These are phyloP conservation scores for Salix suchowensis DNA, from an alignment of 345 rosid genomes.

Conservation along the genomic window DNA sequence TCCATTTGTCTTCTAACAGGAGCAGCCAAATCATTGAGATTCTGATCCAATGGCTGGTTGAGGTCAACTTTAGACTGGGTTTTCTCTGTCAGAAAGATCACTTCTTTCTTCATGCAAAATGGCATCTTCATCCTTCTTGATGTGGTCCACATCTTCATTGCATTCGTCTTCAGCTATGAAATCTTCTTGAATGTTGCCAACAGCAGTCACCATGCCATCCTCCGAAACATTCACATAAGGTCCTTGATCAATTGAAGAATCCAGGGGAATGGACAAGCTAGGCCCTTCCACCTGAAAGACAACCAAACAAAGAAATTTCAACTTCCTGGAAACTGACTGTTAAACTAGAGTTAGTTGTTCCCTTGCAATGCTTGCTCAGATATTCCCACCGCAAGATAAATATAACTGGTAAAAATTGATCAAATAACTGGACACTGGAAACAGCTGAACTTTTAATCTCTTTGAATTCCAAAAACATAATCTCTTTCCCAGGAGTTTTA, in stretches of 20 bases:
- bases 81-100: neutral
- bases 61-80: neutral
- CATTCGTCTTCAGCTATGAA: conserved; percentile 5
- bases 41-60: conserved; percentile 11
- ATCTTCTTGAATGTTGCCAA: conserved; percentile 11
- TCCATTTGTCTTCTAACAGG: conserved; percentile 21
- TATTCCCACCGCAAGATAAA: too few relatives aligned
- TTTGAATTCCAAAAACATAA: too few relatives aligned
- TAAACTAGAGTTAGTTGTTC: neutral
- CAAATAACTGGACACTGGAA: too few relatives aligned
- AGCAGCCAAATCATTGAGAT: conserved; percentile 11
- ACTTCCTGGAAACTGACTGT: neutral
- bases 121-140: conserved; percentile 10
- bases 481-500: too few relatives aligned
- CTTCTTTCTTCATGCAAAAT: conserved; percentile 2
- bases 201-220: conserved; percentile 40
- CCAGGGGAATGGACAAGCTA: neutral
- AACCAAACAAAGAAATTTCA: neutral
- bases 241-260: conserved; percentile 35
- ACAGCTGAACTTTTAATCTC: too few relatives aligned
- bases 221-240: conserved; percentile 34
- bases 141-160: neutral
- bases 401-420: too few relatives aligned
- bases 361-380: too few relatives aligned
- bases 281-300: conserved; percentile 22